Evolutionary conservation across 208 protist genomes (phyloP), one percentile per base, ranked within the genome.

Genomic region (Leishmania lainsoni): DNA sequence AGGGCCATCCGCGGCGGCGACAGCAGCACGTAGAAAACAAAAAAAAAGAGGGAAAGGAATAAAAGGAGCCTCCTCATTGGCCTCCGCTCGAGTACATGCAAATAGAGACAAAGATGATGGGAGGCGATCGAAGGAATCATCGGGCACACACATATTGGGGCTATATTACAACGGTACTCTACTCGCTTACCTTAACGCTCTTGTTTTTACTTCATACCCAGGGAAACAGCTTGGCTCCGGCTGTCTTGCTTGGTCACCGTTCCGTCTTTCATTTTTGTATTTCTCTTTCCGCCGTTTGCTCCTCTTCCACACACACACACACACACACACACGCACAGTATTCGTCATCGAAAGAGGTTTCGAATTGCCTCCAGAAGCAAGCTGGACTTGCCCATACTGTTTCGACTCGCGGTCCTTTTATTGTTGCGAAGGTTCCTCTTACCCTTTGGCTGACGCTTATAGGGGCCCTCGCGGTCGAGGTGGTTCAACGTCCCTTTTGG

Each of bases 401-500:
- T 45, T 32, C 58, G n/a, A 39, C 26, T 75, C 48, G 9, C 49
- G 16, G 20, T 9, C 22, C 17, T 8, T n/a, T 3, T 52, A 56
- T 61, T 59, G 49, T 39, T 58, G 26, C 35, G 9, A 5, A 54
- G 8, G 5, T 76, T 75, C 5, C 42, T 42, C 20, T 51, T 75
- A 48, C 8, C 76, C 26, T 22, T 78, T 22, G 79, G 78, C 20
- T 81, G 69, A n/a, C 85, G 85, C 81, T 89, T 90, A 66, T 85
- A 87, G n/a, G 76, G 78, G 9, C 63, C 66, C 20, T 66, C 66
- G 54, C 61, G 61, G 49, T 80, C 83, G n/a, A 81, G 22, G 9
- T 68, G 58, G 10, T 78, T 75, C 20, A 84, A 72, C 70, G 69
- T 73, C 0, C 72, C 81, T 6, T 66, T 81, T n/a, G 87, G 87